Conservation (phyloP, 306 rosid species). For the Macrotyloma uniflorum region DNA sequence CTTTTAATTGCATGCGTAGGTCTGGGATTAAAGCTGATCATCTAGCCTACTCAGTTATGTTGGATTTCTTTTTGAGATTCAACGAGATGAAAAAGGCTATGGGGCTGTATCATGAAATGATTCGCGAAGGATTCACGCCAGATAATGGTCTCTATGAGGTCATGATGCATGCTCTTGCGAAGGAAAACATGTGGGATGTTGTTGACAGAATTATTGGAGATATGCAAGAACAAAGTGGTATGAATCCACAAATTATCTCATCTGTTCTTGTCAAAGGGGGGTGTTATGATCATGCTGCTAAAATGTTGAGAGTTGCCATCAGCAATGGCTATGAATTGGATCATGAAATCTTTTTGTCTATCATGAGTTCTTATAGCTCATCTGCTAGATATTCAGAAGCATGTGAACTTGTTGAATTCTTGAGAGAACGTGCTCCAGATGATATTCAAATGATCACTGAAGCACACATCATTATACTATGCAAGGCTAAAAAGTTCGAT, state of each 20-base stretch:
- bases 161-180: slow-evolving; percentile 66
- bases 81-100: slow-evolving; percentile 77
- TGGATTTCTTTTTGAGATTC: slow-evolving; percentile 77
- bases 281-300: slow-evolving; percentile 80
- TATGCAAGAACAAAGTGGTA: slow-evolving; percentile 66
- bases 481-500: slow-evolving; percentile 74
- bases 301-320: slow-evolving; percentile 75
- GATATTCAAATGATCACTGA: slow-evolving; percentile 71
- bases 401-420: slow-evolving; percentile 81
- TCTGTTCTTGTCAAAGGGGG: slow-evolving; percentile 82
- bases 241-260: slow-evolving; percentile 79
- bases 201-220: slow-evolving; percentile 68
- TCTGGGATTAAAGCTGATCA: slow-evolving; percentile 83
- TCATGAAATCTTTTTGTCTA: slow-evolving; percentile 68
- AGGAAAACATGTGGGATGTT: slow-evolving; percentile 64
- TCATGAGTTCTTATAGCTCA: slow-evolving; percentile 78
- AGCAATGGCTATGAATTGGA: slow-evolving; percentile 70
- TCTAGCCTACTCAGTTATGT: slow-evolving; percentile 84
- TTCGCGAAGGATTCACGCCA: slow-evolving; percentile 59
- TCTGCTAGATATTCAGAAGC: slow-evolving; percentile 84
- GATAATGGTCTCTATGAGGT: slow-evolving; percentile 72
- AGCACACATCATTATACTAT: slow-evolving; percentile 75
- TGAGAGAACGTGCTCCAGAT: slow-evolving; percentile 62
- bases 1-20: slow-evolving; percentile 74
- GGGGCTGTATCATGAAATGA: slow-evolving; percentile 71